Base-by-base conservation (phyloP, 148 eudicot species). In the Vaccinium myrtillus region DNA sequence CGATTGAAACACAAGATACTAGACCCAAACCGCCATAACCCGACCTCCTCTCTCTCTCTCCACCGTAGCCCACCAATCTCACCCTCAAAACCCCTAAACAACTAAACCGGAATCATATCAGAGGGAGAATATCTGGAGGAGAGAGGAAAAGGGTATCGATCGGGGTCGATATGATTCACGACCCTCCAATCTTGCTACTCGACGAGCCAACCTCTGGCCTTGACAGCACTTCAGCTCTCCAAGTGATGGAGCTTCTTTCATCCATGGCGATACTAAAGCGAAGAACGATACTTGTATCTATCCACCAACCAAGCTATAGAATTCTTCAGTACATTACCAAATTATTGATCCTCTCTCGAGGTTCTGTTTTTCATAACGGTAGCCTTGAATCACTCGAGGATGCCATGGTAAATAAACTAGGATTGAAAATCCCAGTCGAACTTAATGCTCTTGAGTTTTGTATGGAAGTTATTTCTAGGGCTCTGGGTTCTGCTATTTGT, bases 191-290 rank as follows among this genome's bases (percentile, higher is more conserved):
- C 59, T 84, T 96, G 75, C 89, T 95, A 25, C 92, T 96, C 1
- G 99, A 96, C 69, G 98, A 96, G 85, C 99, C 99, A 6, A 94
- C 99, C 78, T 96, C 99, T 4, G 99, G 99, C 48, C 86, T 96
- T 21, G 99, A 96, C 58, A 94, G 98, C 89, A 88, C 92, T 12
- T 94, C 94, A 0, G 98, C 99, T 12, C 91, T 96, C 30, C 98
- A 93, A 87, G 99, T 96, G 2, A 92, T 94, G 32, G 97, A 93
- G 85, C 82, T 96, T 77, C 92, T 96, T 21, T 88, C 91, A 0
- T 89, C 87, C n/a, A 93, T 94, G 89, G 91, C 92, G 16, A 90
- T 79, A 82, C 86, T 91, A 8, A 96, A 90, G 81, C 86, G 85
- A 12, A 91, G 94, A 75, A 93, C 90, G 27, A 88, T 96, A 16